phyloP scores from a whole-genome alignment of 371 early-diverging fungal species.

The Mucor plumbeus region DNA sequence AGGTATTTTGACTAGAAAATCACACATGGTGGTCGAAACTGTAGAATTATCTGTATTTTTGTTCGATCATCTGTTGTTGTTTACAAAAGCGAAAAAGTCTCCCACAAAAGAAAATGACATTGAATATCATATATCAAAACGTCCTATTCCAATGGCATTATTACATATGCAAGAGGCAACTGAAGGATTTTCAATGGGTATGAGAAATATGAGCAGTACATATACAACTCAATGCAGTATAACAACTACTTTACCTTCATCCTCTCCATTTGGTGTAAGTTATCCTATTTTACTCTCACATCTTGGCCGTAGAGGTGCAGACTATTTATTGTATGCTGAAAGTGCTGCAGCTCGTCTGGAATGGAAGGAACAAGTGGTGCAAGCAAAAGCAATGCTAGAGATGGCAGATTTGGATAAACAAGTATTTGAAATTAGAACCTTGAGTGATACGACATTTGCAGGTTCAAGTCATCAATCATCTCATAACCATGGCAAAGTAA shows the following conservation, averaged over 20 bases:
- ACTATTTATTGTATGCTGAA: slow-evolving; percentile 73
- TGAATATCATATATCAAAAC: slow-evolving; percentile 64
- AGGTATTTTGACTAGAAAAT: slow-evolving; percentile 73
- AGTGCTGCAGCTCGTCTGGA: slow-evolving; percentile 73
- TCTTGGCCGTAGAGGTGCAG: slow-evolving; percentile 77
- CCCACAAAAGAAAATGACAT: slow-evolving; percentile 51
- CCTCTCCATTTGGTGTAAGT: slow-evolving; percentile 27
- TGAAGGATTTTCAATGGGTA: slow-evolving; percentile 47
- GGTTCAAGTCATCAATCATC: slow-evolving; percentile 12
- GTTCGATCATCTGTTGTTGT: slow-evolving; percentile 86
- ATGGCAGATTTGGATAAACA: slow-evolving; percentile 47
- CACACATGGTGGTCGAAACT: slow-evolving; percentile 70
- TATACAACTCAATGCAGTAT: background rate
- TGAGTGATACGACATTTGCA: slow-evolving; percentile 50
- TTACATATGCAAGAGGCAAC: slow-evolving; percentile 58
- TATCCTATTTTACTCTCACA: slow-evolving; percentile 50
- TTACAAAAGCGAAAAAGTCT: slow-evolving; percentile 67
- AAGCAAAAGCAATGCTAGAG: slow-evolving; percentile 65
- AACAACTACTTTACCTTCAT: slow-evolving; percentile 37
- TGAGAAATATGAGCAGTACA: slow-evolving; percentile 26
- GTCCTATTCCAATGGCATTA: slow-evolving; percentile 67
- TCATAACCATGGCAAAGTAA: slow-evolving; percentile 60
- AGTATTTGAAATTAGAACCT: slow-evolving; percentile 66
- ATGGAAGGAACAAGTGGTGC: slow-evolving; percentile 85
- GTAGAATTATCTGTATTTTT: slow-evolving; percentile 78